Conservation (phyloP, 495 filamentous ascomycete species). For the Podospora pseudopauciseta region DNA sequence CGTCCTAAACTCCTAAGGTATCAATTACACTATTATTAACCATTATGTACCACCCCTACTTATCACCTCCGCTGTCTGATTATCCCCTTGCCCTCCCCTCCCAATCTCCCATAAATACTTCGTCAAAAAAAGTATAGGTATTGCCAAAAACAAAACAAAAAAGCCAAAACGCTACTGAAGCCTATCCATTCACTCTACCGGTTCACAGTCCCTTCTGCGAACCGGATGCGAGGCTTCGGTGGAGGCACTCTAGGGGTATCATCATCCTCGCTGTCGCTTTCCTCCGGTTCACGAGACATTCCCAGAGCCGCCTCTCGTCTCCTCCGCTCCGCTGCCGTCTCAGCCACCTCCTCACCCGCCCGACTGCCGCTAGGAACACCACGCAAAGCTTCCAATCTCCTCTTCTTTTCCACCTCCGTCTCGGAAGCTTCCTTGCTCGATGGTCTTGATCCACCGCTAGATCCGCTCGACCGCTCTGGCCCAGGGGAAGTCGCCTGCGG, state of each 20-base stretch:
- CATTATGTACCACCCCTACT: background rate
- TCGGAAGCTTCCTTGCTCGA: constrained; percentile 30
- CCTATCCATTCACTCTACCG: constrained; percentile 10
- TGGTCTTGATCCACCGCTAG: constrained; percentile 4
- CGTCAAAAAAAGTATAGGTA: background rate
- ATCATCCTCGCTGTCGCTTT: constrained; percentile 62
- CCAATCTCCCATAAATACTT: background rate
- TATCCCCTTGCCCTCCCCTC: background rate
- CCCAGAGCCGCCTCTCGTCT: constrained; percentile 85
- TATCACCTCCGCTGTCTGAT: background rate
- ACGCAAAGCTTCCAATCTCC: constrained; percentile 40
- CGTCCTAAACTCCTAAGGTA: background rate
- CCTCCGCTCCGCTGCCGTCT: constrained; percentile 79
- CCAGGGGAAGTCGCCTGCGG: constrained; percentile 2
- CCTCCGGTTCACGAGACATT: constrained; percentile 46
- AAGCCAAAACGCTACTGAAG: background rate
- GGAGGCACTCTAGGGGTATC: constrained; percentile 49
- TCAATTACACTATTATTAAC: background rate
- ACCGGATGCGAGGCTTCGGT: constrained; percentile 42
- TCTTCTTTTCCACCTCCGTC: constrained; percentile 42
- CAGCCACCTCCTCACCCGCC: constrained; percentile 49
- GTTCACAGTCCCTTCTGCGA: constrained; percentile 39
- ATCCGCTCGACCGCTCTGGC: constrained; percentile 5
- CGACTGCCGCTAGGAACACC: constrained; percentile 19
- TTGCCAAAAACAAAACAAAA: background rate